Conservation (phyloP, 768 basidiomycete genomes). For the Boletus rubescentipes region DNA sequence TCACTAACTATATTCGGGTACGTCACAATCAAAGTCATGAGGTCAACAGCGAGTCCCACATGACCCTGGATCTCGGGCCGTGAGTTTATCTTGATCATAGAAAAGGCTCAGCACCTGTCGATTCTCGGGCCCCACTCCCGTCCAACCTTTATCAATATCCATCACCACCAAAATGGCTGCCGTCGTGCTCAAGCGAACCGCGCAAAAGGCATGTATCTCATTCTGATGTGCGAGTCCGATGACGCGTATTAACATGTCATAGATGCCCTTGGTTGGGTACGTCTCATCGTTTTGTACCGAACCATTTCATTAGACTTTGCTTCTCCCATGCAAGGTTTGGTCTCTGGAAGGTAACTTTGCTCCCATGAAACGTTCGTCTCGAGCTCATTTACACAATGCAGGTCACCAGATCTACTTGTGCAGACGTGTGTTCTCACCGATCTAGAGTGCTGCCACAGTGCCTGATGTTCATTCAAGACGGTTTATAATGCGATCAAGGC, state of each 20-base stretch:
- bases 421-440: conserved; percentile 44
- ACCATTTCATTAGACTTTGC: neutral
- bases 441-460: neutral
- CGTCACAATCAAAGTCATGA: conserved; percentile 29
- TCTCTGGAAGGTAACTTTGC: conserved; percentile 59
- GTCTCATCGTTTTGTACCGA: conserved; percentile 8
- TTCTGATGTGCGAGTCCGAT: neutral
- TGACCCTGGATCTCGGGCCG: conserved; percentile 11
- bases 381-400: conserved; percentile 23
- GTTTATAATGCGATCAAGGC: conserved; percentile 85
- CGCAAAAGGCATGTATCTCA: conserved; percentile 46
- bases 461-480: conserved; percentile 40
- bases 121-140: conserved; percentile 5
- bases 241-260: neutral
- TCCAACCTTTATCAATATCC: conserved; percentile 11
- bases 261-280: conserved; percentile 76
- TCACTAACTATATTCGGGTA: conserved; percentile 2
- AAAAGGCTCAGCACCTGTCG: conserved; percentile 1
- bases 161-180: conserved; percentile 43
- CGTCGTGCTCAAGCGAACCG: conserved; percentile 57
- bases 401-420: conserved; percentile 60
- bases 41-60: neutral
- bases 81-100: neutral
- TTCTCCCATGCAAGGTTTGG: conserved; percentile 50
- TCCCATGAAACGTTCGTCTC: neutral